Evolutionary conservation across 345 rosid species (phyloP), one percentile per base, ranked within the genome.

Genomic region (Moringa oleifera): DNA sequence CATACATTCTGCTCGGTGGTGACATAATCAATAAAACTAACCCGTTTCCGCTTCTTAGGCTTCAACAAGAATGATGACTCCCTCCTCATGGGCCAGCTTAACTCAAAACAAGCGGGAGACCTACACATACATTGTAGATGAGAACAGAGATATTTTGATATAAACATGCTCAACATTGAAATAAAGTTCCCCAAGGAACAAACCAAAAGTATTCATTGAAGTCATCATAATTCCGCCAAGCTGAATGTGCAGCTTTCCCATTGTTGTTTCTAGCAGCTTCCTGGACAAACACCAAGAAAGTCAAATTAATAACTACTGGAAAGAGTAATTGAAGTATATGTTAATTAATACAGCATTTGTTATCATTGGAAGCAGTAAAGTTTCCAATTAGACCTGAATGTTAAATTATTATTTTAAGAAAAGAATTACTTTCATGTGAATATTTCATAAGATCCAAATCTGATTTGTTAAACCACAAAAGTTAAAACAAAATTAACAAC

Each of bases 141-240:
- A 75, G 68, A 53, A 58, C 20, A 23, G 25, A 41, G 53, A 61
- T 60, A 25, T 62, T 51, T 50, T 17, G 55, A 67, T 25, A 51
- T 24, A 28, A 28, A 47, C 33, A 23, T 3, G 62, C 25, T 19
- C n/a, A 68, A 51, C 12, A 54, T 56, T 16, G 51, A 53, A 64
- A 50, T 59, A 51, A 21, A 51, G 73, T 57, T 50, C 21, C 11
- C 25, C 4, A 59, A 63, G 58, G 51, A 54, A 79, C 84, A 74
- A 64, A 94, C 99, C 99, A 94, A 64, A 94, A 94, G 75, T 88
- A 94, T 77, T 94, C 99, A 64, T 94, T 94, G 79, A 94, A 94
- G 74, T 94, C 99, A 61, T 94, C 99, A 72, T 94, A 94, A 82
- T 94, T 94, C 77, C 99, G 82, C 99, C 99, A 94, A 23, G 85